Conservation (phyloP, 2,329 filamentous ascomycete species). For the Diaporthe velutina region DNA sequence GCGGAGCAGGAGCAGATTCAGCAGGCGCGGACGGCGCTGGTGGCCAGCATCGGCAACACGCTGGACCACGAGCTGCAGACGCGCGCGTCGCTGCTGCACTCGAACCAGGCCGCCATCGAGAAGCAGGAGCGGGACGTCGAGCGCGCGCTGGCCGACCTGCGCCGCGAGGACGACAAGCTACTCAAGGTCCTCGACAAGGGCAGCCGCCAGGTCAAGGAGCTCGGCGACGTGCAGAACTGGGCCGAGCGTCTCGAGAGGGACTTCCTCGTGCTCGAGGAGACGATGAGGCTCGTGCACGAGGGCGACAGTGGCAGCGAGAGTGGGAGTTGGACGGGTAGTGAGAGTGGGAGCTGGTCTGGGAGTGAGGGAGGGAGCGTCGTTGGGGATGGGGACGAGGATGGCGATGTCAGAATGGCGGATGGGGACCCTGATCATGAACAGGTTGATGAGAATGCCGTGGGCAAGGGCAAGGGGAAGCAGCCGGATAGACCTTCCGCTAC, state of each 20-base stretch:
- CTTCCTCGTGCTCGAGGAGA: constrained; percentile 75
- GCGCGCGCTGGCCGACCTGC: constrained; percentile 70
- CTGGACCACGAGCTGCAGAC: constrained; percentile 77
- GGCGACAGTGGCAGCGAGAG: constrained; percentile 46
- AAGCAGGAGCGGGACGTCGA: constrained; percentile 76
- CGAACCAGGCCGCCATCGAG: constrained; percentile 74
- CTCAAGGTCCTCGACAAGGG: constrained; percentile 73
- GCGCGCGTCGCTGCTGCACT: constrained; percentile 77
- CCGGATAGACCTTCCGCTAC: neutral
- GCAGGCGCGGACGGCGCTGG: constrained; percentile 70
- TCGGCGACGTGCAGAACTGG: constrained; percentile 62
- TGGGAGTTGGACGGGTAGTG: constrained; percentile 47
- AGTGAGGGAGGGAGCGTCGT: constrained; percentile 41
- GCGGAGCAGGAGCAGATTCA: constrained; percentile 62
- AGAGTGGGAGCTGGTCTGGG: constrained; percentile 37
- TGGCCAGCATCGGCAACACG: constrained; percentile 76
- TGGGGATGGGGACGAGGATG: constrained; percentile 36
- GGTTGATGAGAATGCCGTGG: neutral
- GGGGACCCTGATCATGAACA: neutral
- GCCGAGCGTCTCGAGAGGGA: constrained; percentile 83
- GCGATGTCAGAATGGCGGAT: constrained; percentile 39
- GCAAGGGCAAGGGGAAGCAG: constrained; percentile 40
- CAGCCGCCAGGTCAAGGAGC: constrained; percentile 77
- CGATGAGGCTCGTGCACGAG: constrained; percentile 64
- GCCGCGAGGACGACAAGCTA: constrained; percentile 75